Evolutionary conservation across 2,329 filamentous ascomycete genomes (phyloP).

Genomic region (Talaromyces sp.): DNA sequence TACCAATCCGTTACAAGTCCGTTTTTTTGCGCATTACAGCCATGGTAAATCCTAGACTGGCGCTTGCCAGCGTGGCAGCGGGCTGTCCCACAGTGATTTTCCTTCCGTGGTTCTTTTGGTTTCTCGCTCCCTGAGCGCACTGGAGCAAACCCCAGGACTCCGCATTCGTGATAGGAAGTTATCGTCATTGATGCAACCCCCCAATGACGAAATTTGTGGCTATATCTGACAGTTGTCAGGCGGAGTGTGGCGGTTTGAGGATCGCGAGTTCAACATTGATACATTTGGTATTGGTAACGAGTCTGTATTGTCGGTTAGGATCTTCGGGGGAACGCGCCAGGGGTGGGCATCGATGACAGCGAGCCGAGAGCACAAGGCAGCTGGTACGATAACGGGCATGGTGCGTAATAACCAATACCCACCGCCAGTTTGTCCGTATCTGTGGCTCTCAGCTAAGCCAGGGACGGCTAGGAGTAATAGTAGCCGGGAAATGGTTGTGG

Average conservation of each 20-base stretch:
- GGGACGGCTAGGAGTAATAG: slow-evolving; percentile 14
- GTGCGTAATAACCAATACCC: slow-evolving; percentile 16
- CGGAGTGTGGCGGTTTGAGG: slow-evolving; percentile 3
- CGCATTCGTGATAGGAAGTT: background rate
- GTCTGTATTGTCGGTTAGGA: background rate
- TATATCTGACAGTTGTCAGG: background rate
- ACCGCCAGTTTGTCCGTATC: slow-evolving; percentile 19
- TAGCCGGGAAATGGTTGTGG: background rate
- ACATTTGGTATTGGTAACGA: background rate
- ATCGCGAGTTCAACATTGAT: background rate
- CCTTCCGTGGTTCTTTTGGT: background rate
- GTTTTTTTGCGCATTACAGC: slow-evolving; percentile 19
- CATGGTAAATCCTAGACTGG: slow-evolving; percentile 25
- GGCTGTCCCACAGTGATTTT: slow-evolving; percentile 16
- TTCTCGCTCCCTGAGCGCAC: slow-evolving; percentile 6
- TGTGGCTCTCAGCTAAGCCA: slow-evolving; percentile 15
- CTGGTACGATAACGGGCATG: slow-evolving; percentile 1
- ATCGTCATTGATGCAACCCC: slow-evolving; percentile 11
- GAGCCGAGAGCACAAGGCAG: background rate
- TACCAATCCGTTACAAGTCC: slow-evolving; percentile 13
- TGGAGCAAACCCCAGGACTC: background rate
- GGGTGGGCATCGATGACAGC: background rate
- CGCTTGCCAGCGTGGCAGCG: slow-evolving; percentile 31
- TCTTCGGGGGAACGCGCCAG: slow-evolving; percentile 5
- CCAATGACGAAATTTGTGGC: slow-evolving; percentile 8